A percentile compares a stretch with the other conserved stretches of the same genome.
phyloP scores from a whole-genome alignment of 805 yeast genomes.

The Kluyveromyces wickerhamii region DNA sequence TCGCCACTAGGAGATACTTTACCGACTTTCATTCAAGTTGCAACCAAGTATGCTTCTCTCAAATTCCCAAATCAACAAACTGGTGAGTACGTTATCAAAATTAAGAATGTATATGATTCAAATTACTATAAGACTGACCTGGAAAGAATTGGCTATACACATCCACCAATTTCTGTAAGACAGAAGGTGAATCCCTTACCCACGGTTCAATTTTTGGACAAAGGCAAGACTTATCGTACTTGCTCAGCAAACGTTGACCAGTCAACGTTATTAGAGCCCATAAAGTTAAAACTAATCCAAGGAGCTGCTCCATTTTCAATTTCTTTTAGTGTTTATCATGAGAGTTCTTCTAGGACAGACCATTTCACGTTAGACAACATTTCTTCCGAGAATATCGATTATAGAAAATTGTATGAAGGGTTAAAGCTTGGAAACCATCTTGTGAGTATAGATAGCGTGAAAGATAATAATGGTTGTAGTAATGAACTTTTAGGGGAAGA shows the following conservation, averaged over 20 bases:
- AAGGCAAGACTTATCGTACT: slow-evolving; percentile 42
- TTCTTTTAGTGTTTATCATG: slow-evolving; percentile 52
- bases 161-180: slow-evolving; percentile 32
- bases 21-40: slow-evolving; percentile 38
- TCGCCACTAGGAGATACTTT: slow-evolving; percentile 45
- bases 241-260: slow-evolving; percentile 37
- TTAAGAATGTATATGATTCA: slow-evolving; percentile 59
- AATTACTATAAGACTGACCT: slow-evolving; percentile 42
- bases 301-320: slow-evolving; percentile 61
- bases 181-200: slow-evolving; percentile 63
- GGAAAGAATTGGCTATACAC: slow-evolving; percentile 20
- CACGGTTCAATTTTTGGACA: slow-evolving; percentile 39
- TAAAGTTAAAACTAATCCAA: slow-evolving; percentile 41
- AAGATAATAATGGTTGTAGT: slow-evolving; percentile 65
- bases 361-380: slow-evolving; percentile 39
- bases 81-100: slow-evolving; percentile 57
- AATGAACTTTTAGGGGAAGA: slow-evolving; percentile 36
- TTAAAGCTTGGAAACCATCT: slow-evolving; percentile 65
- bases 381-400: slow-evolving; percentile 29
- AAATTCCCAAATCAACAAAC: slow-evolving; percentile 36
- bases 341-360: slow-evolving; percentile 46
- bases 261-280: slow-evolving; percentile 34
- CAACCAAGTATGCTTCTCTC: slow-evolving; percentile 43
- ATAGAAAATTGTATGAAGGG: slow-evolving; percentile 40
- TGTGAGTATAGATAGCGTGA: slow-evolving; percentile 47